Evolutionary conservation across 148 eudicot genomes (phyloP), one percentile per base, ranked within the genome.

Genomic region (Amaranthus cruentus): DNA sequence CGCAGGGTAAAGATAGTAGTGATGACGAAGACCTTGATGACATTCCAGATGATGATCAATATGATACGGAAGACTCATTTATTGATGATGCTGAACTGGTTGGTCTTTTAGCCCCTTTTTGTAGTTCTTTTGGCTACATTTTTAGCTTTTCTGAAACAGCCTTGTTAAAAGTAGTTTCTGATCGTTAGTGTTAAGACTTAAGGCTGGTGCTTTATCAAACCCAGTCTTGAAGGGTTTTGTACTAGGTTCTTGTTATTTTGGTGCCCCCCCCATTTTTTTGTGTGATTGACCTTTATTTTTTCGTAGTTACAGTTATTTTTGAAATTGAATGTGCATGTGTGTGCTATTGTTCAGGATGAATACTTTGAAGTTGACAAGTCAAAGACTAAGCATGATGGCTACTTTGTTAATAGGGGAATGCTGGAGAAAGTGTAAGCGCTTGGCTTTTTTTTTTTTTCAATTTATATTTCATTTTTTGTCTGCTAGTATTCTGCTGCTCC

Each of bases 11-110:
- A 75, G 90, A 90, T 73, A 96, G 97, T 73, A 88, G 94, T 77
- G 97, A 92, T 62, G 99, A 91, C 52, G 99, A 92, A 85, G 99
- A 96, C 75, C 91, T 92, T 66, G 78, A 81, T 81, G 90, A 87
- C 74, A 80, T 90, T 67, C 99, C 99, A 18, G 96, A 88, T 78
- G 99, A 96, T 70, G 99, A 96, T 84, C 95, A 92, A 69, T 96
- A 96, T 83, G 99, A 96, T 81, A 92, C 99, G 4, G 99, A 92
- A 60, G 99, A 96, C 83, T 96, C 99, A n/a, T 96, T 96, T 76
- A 96, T 96, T 74, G 99, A 96, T 77, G 99, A 96, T 69, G 75
- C 84, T 18, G 99, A 96, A 80, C 84, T 96, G 96, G 99, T 96
- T 70, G 71, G 96, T 84, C 38, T 28, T 28, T 28, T 28, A 28